Evolutionary conservation across 106 monocot genomes (phyloP).

Genomic region (Triglochin maritima): DNA sequence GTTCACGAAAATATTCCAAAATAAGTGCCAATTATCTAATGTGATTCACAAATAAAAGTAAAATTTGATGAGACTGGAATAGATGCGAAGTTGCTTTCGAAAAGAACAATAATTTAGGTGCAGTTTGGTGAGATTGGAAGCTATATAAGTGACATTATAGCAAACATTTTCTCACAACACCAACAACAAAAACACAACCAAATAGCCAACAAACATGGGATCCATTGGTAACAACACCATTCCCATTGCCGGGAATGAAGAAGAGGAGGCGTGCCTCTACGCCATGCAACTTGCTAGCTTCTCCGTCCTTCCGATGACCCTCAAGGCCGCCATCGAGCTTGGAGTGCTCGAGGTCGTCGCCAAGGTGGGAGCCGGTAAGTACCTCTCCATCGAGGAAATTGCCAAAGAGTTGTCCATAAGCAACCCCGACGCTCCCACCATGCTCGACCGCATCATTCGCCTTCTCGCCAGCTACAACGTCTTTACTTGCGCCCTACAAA

Average conservation of each 20-base stretch:
- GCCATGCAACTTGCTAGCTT: constrained; percentile 16
- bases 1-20: too few species aligned
- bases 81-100: too few species aligned
- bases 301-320: constrained; percentile 31
- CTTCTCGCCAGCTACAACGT: constrained; percentile 19
- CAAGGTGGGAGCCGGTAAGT: background rate
- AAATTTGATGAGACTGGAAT: too few species aligned
- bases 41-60: too few species aligned
- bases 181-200: too few species aligned
- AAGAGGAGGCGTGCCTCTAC: constrained; percentile 12
- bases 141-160: too few species aligned
- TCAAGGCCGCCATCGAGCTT: constrained; percentile 31
- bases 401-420: constrained; percentile 15
- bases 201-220: too few species aligned
- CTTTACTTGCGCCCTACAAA: constrained; percentile 4
- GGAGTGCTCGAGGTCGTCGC: constrained; percentile 17
- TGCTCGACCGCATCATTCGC: constrained; percentile 18
- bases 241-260: background rate
- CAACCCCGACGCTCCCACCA: constrained; percentile 12
- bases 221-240: too few species aligned
- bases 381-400: constrained; percentile 28
- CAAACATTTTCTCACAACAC: too few species aligned
- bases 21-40: too few species aligned
- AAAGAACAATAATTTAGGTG: too few species aligned
- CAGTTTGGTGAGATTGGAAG: too few species aligned